Conservation (phyloP, 2,329 filamentous ascomycete genomes). For the Emergomyces africanus region DNA sequence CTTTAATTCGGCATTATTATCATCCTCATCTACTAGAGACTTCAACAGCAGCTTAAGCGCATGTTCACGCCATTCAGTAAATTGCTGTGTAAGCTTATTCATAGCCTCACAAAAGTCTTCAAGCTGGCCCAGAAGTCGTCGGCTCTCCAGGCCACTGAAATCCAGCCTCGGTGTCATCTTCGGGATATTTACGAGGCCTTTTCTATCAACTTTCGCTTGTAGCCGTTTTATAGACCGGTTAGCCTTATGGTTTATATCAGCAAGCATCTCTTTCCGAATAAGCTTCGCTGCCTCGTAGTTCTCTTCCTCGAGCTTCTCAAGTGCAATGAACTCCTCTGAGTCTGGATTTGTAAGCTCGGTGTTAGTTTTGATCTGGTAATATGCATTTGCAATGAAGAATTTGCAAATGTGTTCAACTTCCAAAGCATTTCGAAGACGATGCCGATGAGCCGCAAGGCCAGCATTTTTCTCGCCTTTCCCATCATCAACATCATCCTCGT, state of each 20-base stretch:
- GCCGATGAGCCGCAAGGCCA: slow-evolving; percentile 46
- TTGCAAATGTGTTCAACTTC: slow-evolving; percentile 70
- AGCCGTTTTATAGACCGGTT: slow-evolving; percentile 52
- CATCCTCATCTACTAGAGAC: slow-evolving; percentile 73
- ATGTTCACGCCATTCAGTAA: slow-evolving; percentile 62
- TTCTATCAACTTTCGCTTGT: slow-evolving; percentile 37
- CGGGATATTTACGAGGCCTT: slow-evolving; percentile 51
- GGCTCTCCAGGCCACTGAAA: slow-evolving; percentile 59
- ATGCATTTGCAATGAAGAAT: slow-evolving; percentile 75
- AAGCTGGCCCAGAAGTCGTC: slow-evolving; percentile 51
- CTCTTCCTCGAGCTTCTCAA: slow-evolving; percentile 59
- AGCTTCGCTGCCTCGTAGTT: slow-evolving; percentile 67
- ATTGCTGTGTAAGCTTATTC: slow-evolving; percentile 56
- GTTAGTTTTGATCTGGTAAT: slow-evolving; percentile 71
- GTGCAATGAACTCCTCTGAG: slow-evolving; percentile 50
- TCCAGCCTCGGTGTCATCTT: slow-evolving; percentile 42
- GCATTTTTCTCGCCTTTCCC: slow-evolving; percentile 24
- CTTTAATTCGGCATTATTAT: slow-evolving; percentile 56
- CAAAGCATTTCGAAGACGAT: slow-evolving; percentile 57
- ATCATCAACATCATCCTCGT: slow-evolving; percentile 26
- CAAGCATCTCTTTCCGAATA: slow-evolving; percentile 66
- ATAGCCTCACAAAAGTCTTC: slow-evolving; percentile 52
- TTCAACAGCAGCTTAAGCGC: slow-evolving; percentile 59
- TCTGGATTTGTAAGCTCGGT: slow-evolving; percentile 49
- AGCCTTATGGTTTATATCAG: slow-evolving; percentile 44